A percentile compares a stretch with the other conserved stretches of the same genome.
phyloP scores from a whole-genome alignment of 2,329 filamentous ascomycete species.

The Celoporthe dispersa region DNA sequence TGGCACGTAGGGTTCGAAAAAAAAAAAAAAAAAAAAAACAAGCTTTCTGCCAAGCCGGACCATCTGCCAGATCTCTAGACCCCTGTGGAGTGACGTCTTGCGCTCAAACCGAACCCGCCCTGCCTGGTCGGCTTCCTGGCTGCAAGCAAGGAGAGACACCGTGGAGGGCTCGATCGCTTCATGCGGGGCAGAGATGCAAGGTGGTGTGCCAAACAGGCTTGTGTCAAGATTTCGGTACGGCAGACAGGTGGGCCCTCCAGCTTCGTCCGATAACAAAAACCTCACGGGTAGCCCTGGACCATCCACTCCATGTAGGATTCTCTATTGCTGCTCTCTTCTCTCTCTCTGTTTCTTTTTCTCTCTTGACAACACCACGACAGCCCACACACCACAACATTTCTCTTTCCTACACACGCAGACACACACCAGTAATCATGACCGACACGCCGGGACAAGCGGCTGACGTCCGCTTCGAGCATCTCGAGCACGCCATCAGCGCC shows the following conservation, averaged over 20 bases:
- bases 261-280: not conserved
- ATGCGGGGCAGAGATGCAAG: not conserved
- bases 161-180: not conserved
- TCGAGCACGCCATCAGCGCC: conserved; percentile 11
- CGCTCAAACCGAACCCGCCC: not conserved
- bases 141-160: not conserved
- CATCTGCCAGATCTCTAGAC: conserved; percentile 1
- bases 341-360: too few species aligned
- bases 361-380: not conserved
- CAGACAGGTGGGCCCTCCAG: not conserved
- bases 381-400: not conserved
- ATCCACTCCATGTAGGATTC: not conserved
- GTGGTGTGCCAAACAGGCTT: not conserved
- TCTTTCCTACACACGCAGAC: too few species aligned
- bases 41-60: conserved; percentile 19
- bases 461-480: conserved; percentile 10
- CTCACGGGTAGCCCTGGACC: not conserved
- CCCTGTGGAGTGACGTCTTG: conserved; percentile 11
- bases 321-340: not conserved
- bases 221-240: not conserved
- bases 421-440: not conserved
- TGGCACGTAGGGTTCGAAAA: not conserved
- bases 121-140: not conserved
- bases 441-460: conserved; percentile 18
- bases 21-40: not conserved